Conservation (phyloP, 208 protist genomes). For the Crithidia thermophila region DNA sequence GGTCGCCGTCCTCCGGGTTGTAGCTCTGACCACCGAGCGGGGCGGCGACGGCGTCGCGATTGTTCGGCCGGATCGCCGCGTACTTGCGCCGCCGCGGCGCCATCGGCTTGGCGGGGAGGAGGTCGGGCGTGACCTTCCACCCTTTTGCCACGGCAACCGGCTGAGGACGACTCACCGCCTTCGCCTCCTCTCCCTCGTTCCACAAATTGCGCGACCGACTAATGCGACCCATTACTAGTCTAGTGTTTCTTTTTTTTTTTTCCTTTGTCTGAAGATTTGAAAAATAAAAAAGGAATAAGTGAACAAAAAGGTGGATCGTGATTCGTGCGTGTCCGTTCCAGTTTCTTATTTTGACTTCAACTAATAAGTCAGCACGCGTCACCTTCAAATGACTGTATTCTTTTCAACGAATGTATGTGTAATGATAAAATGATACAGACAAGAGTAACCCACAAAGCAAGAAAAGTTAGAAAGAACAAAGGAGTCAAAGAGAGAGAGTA, state of each 20-base stretch:
- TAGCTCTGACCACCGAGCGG: constrained; percentile 87
- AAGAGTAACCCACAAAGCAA: too few species aligned
- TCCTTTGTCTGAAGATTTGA: not conserved
- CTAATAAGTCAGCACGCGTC: too few species aligned
- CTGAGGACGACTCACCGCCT: constrained; percentile 58
- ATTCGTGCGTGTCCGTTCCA: too few species aligned
- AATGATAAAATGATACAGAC: too few species aligned
- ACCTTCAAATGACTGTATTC: too few species aligned
- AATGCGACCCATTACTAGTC: constrained; percentile 15
- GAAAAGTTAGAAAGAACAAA: too few species aligned
- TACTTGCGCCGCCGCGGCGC: constrained; percentile 83
- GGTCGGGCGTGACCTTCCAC: constrained; percentile 68
- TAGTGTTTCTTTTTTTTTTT: not conserved
- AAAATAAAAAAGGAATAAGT: not conserved
- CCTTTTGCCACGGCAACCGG: constrained; percentile 49
- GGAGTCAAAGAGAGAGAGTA: too few species aligned
- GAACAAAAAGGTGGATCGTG: too few species aligned
- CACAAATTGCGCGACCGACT: constrained; percentile 68
- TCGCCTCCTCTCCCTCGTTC: constrained; percentile 41
- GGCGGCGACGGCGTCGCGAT: constrained; percentile 70
- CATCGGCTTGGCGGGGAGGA: constrained; percentile 52
- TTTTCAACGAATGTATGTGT: too few species aligned
- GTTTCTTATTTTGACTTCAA: too few species aligned
- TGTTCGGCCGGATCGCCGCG: constrained; percentile 72
- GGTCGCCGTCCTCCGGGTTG: constrained; percentile 78